Percentiles rank a stretch among this genome's conserved stretches.
phyloP scores from a whole-genome alignment of 306 rosid genomes.

The Cyclanthera cordifolia region DNA sequence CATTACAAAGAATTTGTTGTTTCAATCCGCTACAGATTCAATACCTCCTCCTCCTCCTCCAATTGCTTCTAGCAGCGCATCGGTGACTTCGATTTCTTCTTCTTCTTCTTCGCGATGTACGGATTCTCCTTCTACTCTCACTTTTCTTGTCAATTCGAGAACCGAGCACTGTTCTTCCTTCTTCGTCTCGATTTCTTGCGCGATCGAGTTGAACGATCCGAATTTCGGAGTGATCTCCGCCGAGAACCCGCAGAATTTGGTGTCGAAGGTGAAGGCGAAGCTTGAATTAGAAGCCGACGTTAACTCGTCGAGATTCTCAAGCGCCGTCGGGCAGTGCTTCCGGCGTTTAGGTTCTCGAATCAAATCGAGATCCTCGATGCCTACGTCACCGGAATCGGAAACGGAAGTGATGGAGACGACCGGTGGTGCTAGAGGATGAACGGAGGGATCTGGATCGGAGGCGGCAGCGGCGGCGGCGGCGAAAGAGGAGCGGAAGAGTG shows the following conservation, averaged over 20 bases:
- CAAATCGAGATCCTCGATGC: slow-evolving; percentile 7
- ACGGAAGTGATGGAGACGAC: not conserved
- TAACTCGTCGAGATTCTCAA: slow-evolving; percentile 23
- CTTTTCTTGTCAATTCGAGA: not conserved
- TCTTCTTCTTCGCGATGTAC: not conserved
- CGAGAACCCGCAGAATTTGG: slow-evolving; percentile 19
- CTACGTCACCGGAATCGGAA: not conserved
- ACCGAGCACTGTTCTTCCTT: not conserved
- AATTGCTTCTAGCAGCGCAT: not conserved
- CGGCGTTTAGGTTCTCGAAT: slow-evolving; percentile 29
- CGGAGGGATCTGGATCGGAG: slow-evolving; percentile 12
- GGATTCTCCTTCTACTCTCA: not conserved
- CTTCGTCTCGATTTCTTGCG: not conserved
- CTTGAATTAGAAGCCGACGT: slow-evolving; percentile 14
- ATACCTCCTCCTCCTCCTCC: not conserved
- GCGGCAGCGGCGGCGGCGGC: slow-evolving; percentile 8
- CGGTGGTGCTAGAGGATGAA: not conserved
- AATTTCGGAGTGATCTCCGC: slow-evolving; percentile 38
- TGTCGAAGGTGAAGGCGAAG: slow-evolving; percentile 34
- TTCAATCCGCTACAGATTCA: slow-evolving; percentile 9
- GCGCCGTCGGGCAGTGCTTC: slow-evolving; percentile 26
- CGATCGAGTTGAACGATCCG: slow-evolving; percentile 30
- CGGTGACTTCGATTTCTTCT: not conserved
- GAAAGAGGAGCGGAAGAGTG: slow-evolving; percentile 1
- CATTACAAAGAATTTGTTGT: slow-evolving; percentile 1